Percentiles rank a stretch among this genome's conserved stretches.
Evolutionary conservation across 495 filamentous ascomycete species (phyloP).

Genomic region (Daldinia concentrica): DNA sequence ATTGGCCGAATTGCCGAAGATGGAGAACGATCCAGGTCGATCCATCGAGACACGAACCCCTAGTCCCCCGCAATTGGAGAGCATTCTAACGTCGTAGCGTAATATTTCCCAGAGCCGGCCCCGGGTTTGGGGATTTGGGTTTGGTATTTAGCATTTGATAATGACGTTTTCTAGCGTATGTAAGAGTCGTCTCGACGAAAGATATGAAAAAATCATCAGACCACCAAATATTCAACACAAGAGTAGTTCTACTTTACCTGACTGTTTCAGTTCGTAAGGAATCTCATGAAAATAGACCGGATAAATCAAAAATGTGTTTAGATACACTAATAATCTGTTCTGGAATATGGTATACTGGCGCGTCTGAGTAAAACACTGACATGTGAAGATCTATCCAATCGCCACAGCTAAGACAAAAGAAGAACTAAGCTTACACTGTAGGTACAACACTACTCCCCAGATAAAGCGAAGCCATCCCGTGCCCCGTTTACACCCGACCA

Average conservation of each 20-base stretch:
- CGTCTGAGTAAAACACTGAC: not conserved
- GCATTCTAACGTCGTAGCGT: no score
- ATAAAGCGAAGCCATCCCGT: not conserved
- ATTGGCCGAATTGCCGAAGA: slow-evolving; percentile 46
- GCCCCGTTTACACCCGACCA: slow-evolving; percentile 7
- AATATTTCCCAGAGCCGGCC: no score
- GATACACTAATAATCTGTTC: not conserved
- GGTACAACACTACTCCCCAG: not conserved
- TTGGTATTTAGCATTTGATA: slow-evolving; percentile 32
- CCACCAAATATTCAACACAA: not conserved
- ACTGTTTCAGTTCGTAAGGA: not conserved
- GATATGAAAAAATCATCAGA: not conserved
- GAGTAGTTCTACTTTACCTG: not conserved
- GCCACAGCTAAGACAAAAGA: not conserved
- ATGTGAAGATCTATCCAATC: slow-evolving; percentile 10
- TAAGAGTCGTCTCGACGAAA: not conserved
- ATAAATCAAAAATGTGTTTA: not conserved
- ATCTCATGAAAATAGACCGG: not conserved
- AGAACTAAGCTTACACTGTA: not conserved
- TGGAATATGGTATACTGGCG: not conserved
- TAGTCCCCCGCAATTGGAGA: slow-evolving; percentile 38
- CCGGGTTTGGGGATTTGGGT: slow-evolving; percentile 16
- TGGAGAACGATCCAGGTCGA: slow-evolving; percentile 33
- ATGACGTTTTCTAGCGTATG: slow-evolving; percentile 23
- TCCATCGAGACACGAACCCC: slow-evolving; percentile 8